Evolutionary conservation across 352 stramenopile species (phyloP).

Genomic region (Globisporangium lucens): DNA sequence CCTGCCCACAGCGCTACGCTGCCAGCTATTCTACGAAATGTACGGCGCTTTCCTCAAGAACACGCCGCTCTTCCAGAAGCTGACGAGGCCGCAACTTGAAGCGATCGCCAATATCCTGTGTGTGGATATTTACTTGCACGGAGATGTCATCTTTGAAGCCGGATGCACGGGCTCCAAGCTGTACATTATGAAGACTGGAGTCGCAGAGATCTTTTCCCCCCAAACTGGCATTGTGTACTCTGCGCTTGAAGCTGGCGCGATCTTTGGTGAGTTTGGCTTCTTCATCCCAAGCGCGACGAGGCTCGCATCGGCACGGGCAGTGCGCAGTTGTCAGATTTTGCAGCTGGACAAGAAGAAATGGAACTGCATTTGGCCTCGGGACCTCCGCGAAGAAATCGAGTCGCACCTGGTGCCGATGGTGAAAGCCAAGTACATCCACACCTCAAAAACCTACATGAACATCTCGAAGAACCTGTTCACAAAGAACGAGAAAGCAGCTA

Average conservation of each 20-base stretch:
- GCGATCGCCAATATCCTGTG: conserved; percentile 40
- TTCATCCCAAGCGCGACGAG: conserved; percentile 47
- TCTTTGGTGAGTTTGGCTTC: conserved; percentile 69
- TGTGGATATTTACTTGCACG: conserved; percentile 63
- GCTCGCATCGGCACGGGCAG: conserved; percentile 41
- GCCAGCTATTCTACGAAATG: conserved; percentile 53
- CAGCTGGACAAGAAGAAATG: conserved; percentile 49
- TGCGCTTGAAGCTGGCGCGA: conserved; percentile 21
- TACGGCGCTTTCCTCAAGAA: conserved; percentile 33
- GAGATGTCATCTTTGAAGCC: conserved; percentile 55
- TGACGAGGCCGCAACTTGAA: conserved; percentile 48
- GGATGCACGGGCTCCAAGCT: conserved; percentile 39
- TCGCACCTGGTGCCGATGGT: conserved; percentile 33
- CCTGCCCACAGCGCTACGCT: conserved; percentile 33
- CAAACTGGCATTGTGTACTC: conserved; percentile 38
- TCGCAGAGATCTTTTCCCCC: conserved; percentile 42
- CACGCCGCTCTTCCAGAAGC: conserved; percentile 32
- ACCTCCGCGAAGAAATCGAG: conserved; percentile 38
- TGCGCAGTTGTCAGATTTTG: conserved; percentile 61
- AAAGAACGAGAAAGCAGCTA: conserved; percentile 38
- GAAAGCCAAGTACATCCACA: conserved; percentile 32
- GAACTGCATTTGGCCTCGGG: conserved; percentile 47
- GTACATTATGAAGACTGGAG: conserved; percentile 48
- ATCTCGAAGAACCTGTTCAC: conserved; percentile 70
- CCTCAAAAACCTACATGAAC: conserved; percentile 37